Evolutionary conservation across 768 basidiomycete genomes (phyloP).

Genomic region (Collybia mongolica): DNA sequence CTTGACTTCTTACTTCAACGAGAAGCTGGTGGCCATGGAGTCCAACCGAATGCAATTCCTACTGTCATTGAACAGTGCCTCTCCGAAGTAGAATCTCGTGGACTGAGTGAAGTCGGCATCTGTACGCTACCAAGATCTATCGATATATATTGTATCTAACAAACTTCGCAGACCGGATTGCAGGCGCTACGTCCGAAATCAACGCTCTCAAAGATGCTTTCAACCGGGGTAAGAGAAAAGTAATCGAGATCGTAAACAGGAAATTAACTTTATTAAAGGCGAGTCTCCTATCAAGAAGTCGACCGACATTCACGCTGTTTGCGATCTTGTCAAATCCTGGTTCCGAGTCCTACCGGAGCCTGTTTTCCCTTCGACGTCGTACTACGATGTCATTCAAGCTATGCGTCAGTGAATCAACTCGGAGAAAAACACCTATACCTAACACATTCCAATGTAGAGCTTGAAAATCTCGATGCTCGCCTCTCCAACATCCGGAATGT

Average conservation of each 20-base stretch:
- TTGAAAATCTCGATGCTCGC: slow-evolving; percentile 68
- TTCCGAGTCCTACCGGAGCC: slow-evolving; percentile 82
- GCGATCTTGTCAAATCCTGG: slow-evolving; percentile 85
- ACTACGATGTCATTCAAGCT: slow-evolving; percentile 66
- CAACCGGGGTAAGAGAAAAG: slow-evolving; percentile 53
- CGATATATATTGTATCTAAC: not conserved
- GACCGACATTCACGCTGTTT: slow-evolving; percentile 80
- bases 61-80: slow-evolving; percentile 65
- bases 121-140: slow-evolving; percentile 45
- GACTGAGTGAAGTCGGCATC: slow-evolving; percentile 79
- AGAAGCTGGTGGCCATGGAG: slow-evolving; percentile 50
- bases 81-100: slow-evolving; percentile 69
- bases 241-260: not conserved
- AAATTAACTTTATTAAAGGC: slow-evolving; percentile 30
- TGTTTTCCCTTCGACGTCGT: slow-evolving; percentile 68
- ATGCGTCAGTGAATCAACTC: slow-evolving; percentile 50
- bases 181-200: slow-evolving; percentile 72
- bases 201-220: slow-evolving; percentile 70
- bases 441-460: slow-evolving; percentile 36
- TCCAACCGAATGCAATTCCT: slow-evolving; percentile 62
- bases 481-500: slow-evolving; percentile 63
- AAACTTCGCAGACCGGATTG: slow-evolving; percentile 65
- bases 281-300: slow-evolving; percentile 56
- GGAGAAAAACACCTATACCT: no score
- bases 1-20: slow-evolving; percentile 66